Evolutionary conservation across 352 stramenopile genomes (phyloP), one percentile per base, ranked within the genome.

Genomic region (Globisporangium emineosum): DNA sequence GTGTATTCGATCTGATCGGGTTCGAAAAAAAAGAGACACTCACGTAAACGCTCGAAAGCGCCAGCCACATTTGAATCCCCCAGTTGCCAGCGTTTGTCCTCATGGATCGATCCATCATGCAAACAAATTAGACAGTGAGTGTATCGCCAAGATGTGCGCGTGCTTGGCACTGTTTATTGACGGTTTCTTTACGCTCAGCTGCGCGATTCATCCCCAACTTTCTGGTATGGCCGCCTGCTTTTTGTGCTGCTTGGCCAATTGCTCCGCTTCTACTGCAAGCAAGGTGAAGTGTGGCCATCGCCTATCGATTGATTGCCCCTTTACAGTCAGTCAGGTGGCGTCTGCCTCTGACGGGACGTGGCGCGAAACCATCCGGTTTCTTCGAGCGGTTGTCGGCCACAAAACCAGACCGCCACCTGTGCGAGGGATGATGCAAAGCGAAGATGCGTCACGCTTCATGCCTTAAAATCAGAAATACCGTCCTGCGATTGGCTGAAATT

Each of bases 351-450:
- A 29, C 47, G n/a, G 21, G 9, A 40, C 9, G 57, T 45, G 57
- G 23, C 57, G 42, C 32, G 15, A 52, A 63, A 63, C 37, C 57
- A 63, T 47, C 57, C 57, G 42, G 57, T 63, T 63, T 62, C 56
- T n/a, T 53, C 56, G 40, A 58, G 25, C 29, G 17, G 42, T 29
- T 23, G 57, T 47, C 17, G 40, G 5, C 40, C 40, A 47, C 40
- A 47, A 17, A 47, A 15, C 17, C 40, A 47, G 40, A 47, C 40
- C n/a, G n/a, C n/a, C 42, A 50, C 37, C 42, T 53, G 15, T 13
- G 35, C 29, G 29, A 23, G 29, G 33, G 52, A 30, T 59, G 54
- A 47, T 47, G 40, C 50, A 57, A 33, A 47, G 29, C 33, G n/a
- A 59, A 23, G n/a, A 27, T 59, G 53, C 53, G 40, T 47, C 40